Evolutionary conservation across 768 basidiomycete species (phyloP), one percentile per base, ranked within the genome.

Genomic region (Mrakia gelida): DNA sequence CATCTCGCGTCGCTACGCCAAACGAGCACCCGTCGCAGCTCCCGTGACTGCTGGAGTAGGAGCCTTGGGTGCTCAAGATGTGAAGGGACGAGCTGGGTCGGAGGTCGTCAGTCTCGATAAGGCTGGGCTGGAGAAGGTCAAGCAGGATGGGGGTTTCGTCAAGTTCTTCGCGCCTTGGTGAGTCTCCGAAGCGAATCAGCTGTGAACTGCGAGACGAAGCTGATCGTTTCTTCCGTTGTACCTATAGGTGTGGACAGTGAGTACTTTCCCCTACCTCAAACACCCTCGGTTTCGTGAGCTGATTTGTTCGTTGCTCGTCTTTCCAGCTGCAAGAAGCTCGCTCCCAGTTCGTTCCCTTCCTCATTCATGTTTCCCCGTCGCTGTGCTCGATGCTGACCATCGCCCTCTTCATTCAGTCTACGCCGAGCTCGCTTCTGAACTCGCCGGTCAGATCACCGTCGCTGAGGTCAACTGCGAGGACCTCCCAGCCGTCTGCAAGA

Each of bases 81-180:
- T 43, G 15, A 18, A 49, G 30, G 49, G 65, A 52, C 23, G 59
- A 26, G 68, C 67, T 28, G 68, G 77, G 8, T 83, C 21, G 87
- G 88, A 83, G 49, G 85, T 88, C 0, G 70, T 86, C 10, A 82
- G 84, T 18, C 83, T 89, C 38, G 84, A 86, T 72, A 76, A 81
- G 75, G 78, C 75, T 6, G 78, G 73, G 15, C 75, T 85, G 30
- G 82, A 83, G n/a, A 71, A 56, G 13, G 87, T 68, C 84, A 88
- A 72, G 83, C 88, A 61, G 2, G 70, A 80, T 16, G 87, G 89
- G 1, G 84, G 87, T 2, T 89, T 92, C 81, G 86, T 91, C 83
- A 91, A 92, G 82, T 98, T 92, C 86, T 98, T 88, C 83, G 96
- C 95, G 0, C 95, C 95, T 0, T 98, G 95, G 91, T 90, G 82